A percentile compares a stretch with the other conserved stretches of the same genome.
Conservation (phyloP, 495 filamentous ascomycete species). For the Aspergillus affinis region DNA sequence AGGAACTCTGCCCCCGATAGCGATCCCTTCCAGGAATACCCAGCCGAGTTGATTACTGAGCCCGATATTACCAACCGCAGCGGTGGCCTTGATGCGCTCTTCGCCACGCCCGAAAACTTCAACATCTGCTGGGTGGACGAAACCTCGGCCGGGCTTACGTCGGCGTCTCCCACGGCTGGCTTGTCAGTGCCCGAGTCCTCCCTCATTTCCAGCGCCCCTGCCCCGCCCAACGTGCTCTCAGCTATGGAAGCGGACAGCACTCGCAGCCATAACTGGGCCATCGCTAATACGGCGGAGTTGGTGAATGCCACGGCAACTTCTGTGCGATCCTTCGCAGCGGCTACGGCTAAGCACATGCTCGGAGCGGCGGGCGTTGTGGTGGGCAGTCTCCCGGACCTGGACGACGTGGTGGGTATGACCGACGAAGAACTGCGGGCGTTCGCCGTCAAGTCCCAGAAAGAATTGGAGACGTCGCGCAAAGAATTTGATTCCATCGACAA, state of each 20-base stretch:
- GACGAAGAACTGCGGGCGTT: constrained; percentile 42
- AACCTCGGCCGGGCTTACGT: constrained; percentile 20
- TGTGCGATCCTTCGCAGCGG: constrained; percentile 44
- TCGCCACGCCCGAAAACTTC: constrained; percentile 43
- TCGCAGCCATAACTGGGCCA: constrained; percentile 46
- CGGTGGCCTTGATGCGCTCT: constrained; percentile 46
- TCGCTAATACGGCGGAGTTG: constrained; percentile 43
- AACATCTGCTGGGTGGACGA: constrained; percentile 46
- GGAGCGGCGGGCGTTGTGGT: constrained; percentile 35
- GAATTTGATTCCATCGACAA: constrained; percentile 46
- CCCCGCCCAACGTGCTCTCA: constrained; percentile 42
- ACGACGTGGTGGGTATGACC: constrained; percentile 44
- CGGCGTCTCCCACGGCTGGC: constrained; percentile 27
- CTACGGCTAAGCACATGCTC: constrained; percentile 44
- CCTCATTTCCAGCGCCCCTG: constrained; percentile 9
- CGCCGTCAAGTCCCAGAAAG: constrained; percentile 39
- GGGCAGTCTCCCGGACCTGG: constrained; percentile 33
- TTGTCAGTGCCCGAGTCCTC: constrained; percentile 21
- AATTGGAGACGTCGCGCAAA: constrained; percentile 43
- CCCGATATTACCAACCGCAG: constrained; percentile 41
- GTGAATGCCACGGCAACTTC: constrained; percentile 43
- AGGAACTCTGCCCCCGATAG: constrained; percentile 45
- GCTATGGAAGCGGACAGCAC: constrained; percentile 47
- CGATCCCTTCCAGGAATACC: constrained; percentile 35
- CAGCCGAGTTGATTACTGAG: constrained; percentile 28